Percentiles rank a stretch among this genome's conserved stretches.
Evolutionary conservation across 345 rosid species (phyloP).

Genomic region (Pugionium dolabratum): DNA sequence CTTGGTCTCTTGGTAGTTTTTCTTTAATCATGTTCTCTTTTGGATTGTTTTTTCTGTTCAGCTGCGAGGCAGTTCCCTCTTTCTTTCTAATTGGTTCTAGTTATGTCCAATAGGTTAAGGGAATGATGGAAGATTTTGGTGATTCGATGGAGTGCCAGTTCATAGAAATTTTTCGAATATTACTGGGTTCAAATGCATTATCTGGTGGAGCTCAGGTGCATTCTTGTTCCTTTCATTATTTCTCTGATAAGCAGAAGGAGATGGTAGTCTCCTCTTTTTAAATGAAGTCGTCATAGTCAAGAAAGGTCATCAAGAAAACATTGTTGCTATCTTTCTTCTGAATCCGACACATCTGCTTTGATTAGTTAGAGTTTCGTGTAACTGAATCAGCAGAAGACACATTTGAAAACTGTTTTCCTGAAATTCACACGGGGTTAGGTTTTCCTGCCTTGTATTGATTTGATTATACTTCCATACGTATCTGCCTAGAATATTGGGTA

Average conservation of each 20-base stretch:
- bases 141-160: constrained; percentile 97
- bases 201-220: constrained; percentile 81
- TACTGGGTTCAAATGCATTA: constrained; percentile 82
- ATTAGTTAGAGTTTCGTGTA: constrained; percentile 11
- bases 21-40: constrained; percentile 32
- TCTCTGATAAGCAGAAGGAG: background rate
- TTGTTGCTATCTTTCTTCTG: background rate
- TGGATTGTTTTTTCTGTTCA: constrained; percentile 17
- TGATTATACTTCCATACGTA: constrained; percentile 8
- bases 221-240: constrained; percentile 21
- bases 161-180: constrained; percentile 94
- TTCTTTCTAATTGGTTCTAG: constrained; percentile 12
- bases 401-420: background rate
- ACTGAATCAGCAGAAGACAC: constrained; percentile 1
- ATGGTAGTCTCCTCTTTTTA: background rate
- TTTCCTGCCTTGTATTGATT: background rate
- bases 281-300: background rate
- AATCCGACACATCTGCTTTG: too few relatives aligned
- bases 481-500: constrained; percentile 5
- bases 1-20: constrained; percentile 84
- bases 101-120: constrained; percentile 67
- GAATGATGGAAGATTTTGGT: constrained; percentile 94
- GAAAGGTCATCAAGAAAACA: background rate
- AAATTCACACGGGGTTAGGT: background rate
- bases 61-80: constrained; percentile 1